These are phyloP conservation scores for Cytospora mali DNA, from an alignment of 2,329 filamentous ascomycete genomes.

Conservation along the genomic window DNA sequence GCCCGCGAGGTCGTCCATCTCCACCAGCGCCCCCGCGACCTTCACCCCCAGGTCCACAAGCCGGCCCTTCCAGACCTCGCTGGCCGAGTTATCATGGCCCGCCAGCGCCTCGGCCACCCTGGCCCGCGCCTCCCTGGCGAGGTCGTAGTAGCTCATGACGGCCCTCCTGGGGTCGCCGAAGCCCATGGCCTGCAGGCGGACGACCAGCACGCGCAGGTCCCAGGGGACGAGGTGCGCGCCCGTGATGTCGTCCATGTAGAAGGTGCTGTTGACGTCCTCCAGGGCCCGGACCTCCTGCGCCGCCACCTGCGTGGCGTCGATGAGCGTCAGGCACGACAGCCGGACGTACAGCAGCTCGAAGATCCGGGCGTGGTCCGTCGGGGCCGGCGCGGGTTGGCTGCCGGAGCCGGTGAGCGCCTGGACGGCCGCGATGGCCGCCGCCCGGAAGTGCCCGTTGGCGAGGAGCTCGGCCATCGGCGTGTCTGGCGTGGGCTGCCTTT, in stretches of 20 bases:
- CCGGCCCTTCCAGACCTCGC: conserved; percentile 69
- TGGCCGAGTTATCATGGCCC: conserved; percentile 54
- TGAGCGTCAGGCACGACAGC: conserved; percentile 78
- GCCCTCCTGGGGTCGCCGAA: conserved; percentile 82
- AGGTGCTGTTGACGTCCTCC: conserved; percentile 61
- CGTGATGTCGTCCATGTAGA: conserved; percentile 58
- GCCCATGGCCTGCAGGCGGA: conserved; percentile 82
- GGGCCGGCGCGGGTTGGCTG: conserved; percentile 42
- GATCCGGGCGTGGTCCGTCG: conserved; percentile 65
- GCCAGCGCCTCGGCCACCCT: conserved; percentile 53
- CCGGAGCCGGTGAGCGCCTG: conserved; percentile 59
- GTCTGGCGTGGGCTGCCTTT: conserved; percentile 63
- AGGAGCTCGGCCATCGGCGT: conserved; percentile 71
- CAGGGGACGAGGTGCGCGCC: conserved; percentile 77
- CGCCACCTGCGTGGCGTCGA: conserved; percentile 71
- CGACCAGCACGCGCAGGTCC: conserved; percentile 79
- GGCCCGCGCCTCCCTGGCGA: conserved; percentile 75
- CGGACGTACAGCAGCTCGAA: conserved; percentile 80
- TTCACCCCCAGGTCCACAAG: conserved; percentile 74
- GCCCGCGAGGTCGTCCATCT: conserved; percentile 86
- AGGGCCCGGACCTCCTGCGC: conserved; percentile 67
- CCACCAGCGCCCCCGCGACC: conserved; percentile 68
- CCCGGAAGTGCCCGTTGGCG: conserved; percentile 74
- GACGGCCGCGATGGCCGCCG: conserved; percentile 70
- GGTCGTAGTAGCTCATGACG: conserved; percentile 88